Percentiles rank a stretch among this genome's conserved stretches.
phyloP scores from a whole-genome alignment of 2,329 filamentous ascomycete species.

The Endocalyx cinctus region DNA sequence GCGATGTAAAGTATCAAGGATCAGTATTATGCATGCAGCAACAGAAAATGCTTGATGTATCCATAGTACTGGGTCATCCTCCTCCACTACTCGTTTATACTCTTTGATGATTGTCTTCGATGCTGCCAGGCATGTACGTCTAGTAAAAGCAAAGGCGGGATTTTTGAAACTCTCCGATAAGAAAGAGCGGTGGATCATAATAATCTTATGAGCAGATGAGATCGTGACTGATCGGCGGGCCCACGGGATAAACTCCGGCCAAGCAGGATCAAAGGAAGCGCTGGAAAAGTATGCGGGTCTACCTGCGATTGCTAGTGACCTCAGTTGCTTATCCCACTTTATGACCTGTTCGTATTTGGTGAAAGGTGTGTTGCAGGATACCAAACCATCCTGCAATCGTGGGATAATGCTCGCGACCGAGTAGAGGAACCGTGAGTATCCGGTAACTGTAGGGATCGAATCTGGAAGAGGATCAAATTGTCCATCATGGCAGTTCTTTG shows the following conservation, averaged over 20 bases:
- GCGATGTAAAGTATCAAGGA: too few species aligned
- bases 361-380: slow-evolving; percentile 25
- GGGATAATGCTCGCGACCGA: slow-evolving; percentile 31
- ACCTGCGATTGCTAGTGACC: slow-evolving; percentile 27
- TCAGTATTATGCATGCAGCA: too few species aligned
- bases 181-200: slow-evolving; percentile 36
- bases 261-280: not conserved
- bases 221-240: slow-evolving; percentile 29
- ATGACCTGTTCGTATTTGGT: slow-evolving; percentile 33
- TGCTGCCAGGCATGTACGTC: too few species aligned
- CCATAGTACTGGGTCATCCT: too few species aligned
- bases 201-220: slow-evolving; percentile 34
- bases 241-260: not conserved
- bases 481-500: slow-evolving; percentile 31
- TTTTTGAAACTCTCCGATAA: slow-evolving; percentile 29
- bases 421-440: slow-evolving; percentile 25
- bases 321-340: slow-evolving; percentile 28
- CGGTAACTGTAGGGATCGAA: slow-evolving; percentile 19
- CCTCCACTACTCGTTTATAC: too few species aligned
- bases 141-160: too few species aligned
- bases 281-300: slow-evolving; percentile 11
- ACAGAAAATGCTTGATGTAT: too few species aligned
- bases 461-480: slow-evolving; percentile 15
- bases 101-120: too few species aligned
- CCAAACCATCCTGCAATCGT: slow-evolving; percentile 26